Evolutionary conservation across 768 basidiomycete species (phyloP), one percentile per base, ranked within the genome.

Genomic region (Hysterangium stoloniferum): DNA sequence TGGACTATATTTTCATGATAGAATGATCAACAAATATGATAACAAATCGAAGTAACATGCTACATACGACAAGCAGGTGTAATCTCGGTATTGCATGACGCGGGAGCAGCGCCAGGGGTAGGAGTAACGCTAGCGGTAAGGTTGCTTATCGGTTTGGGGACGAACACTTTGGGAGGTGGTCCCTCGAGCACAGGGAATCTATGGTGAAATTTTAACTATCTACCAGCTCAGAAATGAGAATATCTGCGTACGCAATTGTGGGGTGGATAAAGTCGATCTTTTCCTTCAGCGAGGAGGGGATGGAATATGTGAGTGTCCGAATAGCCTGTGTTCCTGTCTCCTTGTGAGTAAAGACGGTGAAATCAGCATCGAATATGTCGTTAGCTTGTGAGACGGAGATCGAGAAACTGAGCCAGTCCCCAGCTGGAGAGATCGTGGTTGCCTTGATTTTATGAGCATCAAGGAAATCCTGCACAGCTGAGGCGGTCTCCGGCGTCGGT

Each of bases 241-340:
- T 33, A 47, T 22, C 15, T 20, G 20, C 60, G 20, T 55, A 64
- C 58, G 60, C 52, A 17, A 56, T 57, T 1, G 61, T 66, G 4
- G 66, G 66, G 47, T 66, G 64, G 15, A 71, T 56, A 7, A 64
- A 38, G 24, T 63, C 55, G 48, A 72, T 56, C 43, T 66, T 61
- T 2, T 52, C 53, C 34, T 58, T 50, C 6, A 72, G 59, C 12
- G 58, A 57, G 12, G 57, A 38, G 3, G 70, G 71, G 31, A 72
- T 56, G 9, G 69, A 68, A 57, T 68, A 70, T 12, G 56, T 52
- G n/a, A 70, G 62, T 3, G 70, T 70, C 36, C 69, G 64, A 28
- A 70, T 55, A 28, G 57, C 54, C 25, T 58, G 38, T 46, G 45
- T 56, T 29, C 68, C 66, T 32, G 62, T 61, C 1, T 54, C 54